A percentile compares a stretch with the other conserved stretches of the same genome.
These are phyloP conservation scores for Echium plantagineum DNA, from an alignment of 257 asterid genomes.

Conservation along the genomic window DNA sequence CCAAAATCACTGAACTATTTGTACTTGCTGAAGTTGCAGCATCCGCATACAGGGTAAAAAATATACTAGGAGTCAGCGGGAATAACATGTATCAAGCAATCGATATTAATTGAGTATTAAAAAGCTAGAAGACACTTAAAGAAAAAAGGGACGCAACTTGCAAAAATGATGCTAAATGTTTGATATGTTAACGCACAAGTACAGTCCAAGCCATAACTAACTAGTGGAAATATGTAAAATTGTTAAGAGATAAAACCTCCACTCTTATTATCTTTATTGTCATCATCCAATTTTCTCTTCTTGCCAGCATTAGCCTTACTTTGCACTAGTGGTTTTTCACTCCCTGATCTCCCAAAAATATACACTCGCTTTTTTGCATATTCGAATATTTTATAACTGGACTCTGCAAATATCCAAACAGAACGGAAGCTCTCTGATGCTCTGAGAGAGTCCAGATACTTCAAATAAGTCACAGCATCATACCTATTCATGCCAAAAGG, in stretches of 20 bases:
- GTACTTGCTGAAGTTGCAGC: conserved; percentile 42
- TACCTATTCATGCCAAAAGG: conserved; percentile 47
- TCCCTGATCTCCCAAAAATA: conserved; percentile 62
- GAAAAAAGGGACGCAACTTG: background rate
- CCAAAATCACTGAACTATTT: conserved; percentile 44
- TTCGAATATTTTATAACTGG: conserved; percentile 94
- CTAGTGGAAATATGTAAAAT: background rate
- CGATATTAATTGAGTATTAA: conserved; percentile 2
- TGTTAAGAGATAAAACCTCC: conserved; percentile 10
- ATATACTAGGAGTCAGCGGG: conserved; percentile 8
- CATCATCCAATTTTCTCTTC: conserved; percentile 64
- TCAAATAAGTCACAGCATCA: conserved; percentile 88
- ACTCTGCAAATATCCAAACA: conserved; percentile 96
- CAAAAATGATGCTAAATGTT: background rate
- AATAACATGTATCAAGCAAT: conserved; percentile 2
- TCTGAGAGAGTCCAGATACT: conserved; percentile 93
- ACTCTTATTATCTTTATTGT: conserved; percentile 52
- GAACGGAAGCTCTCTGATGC: conserved; percentile 98
- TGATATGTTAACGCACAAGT: background rate
- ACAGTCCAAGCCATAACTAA: background rate
- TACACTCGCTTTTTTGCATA: conserved; percentile 90
- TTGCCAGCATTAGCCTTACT: conserved; percentile 33
- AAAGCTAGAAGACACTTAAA: background rate
- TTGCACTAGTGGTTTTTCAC: conserved; percentile 39
- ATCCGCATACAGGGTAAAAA: conserved; percentile 12